phyloP scores from a whole-genome alignment of 306 rosid species.

The Echinosophora koreensis region DNA sequence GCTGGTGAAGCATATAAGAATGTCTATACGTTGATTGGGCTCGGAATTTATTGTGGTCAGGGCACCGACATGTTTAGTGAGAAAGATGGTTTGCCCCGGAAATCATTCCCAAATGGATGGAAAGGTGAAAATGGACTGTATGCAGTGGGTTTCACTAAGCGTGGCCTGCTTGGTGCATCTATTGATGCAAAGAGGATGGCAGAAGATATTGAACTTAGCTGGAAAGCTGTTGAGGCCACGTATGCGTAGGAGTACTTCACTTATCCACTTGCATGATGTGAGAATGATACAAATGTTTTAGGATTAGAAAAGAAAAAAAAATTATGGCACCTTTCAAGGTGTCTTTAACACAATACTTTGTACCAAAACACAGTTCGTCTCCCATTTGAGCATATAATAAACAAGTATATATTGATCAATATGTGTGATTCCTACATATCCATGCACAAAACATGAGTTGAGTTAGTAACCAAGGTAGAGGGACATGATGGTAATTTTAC shows the following conservation, averaged over 20 bases:
- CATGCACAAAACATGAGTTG: not conserved
- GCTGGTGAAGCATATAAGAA: no score
- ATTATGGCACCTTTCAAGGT: constrained; percentile 8
- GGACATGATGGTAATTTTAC: not conserved
- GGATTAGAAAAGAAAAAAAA: not conserved
- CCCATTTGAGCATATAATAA: constrained; percentile 13
- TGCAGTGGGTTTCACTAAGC: constrained; percentile 72
- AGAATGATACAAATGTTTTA: not conserved
- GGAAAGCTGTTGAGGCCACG: constrained; percentile 51
- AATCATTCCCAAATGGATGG: constrained; percentile 71
- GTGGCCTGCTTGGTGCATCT: constrained; percentile 75
- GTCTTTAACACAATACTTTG: constrained; percentile 12
- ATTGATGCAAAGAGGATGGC: constrained; percentile 70
- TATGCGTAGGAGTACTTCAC: constrained; percentile 4
- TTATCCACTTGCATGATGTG: constrained; percentile 16
- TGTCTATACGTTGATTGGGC: not conserved
- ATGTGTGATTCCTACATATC: not conserved
- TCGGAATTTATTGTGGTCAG: constrained; percentile 41
- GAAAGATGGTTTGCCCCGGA: constrained; percentile 70
- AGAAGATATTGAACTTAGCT: constrained; percentile 55
- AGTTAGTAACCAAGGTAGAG: not conserved
- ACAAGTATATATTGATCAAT: not conserved
- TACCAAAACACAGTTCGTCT: not conserved
- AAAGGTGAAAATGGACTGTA: constrained; percentile 73
- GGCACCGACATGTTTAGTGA: constrained; percentile 60